Conservation (phyloP, 1,284 basidiomycete genomes). For the Thelephora terrestris region DNA sequence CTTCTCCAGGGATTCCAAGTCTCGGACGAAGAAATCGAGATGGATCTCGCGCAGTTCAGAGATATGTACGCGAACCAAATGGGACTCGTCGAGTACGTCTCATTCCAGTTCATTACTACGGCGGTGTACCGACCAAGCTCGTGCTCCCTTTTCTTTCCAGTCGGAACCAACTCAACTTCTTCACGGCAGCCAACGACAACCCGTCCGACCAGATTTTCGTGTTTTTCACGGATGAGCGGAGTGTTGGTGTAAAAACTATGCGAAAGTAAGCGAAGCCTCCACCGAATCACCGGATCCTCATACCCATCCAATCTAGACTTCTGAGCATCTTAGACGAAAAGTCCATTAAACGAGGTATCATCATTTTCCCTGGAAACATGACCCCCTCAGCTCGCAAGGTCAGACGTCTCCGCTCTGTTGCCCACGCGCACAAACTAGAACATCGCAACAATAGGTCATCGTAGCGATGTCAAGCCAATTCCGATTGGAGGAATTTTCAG, state of each 20-base stretch:
- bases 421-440: background rate
- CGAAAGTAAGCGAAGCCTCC: slow-evolving; percentile 62
- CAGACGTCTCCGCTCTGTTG: slow-evolving; percentile 12
- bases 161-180: slow-evolving; percentile 82
- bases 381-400: slow-evolving; percentile 94
- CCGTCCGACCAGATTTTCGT: slow-evolving; percentile 82
- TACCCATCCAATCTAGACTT: slow-evolving; percentile 41
- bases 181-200: slow-evolving; percentile 63
- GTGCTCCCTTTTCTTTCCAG: slow-evolving; percentile 32
- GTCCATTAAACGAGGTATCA: slow-evolving; percentile 83
- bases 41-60: slow-evolving; percentile 74
- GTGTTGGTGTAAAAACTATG: slow-evolving; percentile 93
- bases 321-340: slow-evolving; percentile 84
- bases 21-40: slow-evolving; percentile 82
- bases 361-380: slow-evolving; percentile 95
- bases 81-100: slow-evolving; percentile 54
- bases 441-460: slow-evolving; percentile 54
- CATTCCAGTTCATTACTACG: background rate
- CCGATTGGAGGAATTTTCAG: slow-evolving; percentile 92
- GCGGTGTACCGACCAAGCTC: background rate
- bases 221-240: slow-evolving; percentile 88
- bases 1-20: slow-evolving; percentile 72
- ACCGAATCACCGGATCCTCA: background rate
- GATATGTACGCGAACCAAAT: slow-evolving; percentile 51
- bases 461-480: slow-evolving; percentile 80